phyloP scores from a whole-genome alignment of 306 rosid genomes.

The Prunus padus region DNA sequence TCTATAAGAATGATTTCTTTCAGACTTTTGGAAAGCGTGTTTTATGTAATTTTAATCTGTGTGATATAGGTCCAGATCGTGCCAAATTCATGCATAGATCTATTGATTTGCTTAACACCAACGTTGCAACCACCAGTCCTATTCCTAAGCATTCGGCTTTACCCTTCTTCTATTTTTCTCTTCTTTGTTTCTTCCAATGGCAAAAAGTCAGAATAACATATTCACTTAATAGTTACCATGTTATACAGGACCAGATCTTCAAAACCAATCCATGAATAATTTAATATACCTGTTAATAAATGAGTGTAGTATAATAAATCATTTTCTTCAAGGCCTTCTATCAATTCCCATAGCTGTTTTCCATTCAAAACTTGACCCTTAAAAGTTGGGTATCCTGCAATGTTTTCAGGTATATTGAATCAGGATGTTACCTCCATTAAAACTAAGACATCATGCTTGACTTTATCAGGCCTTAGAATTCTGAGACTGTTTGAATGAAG shows the following conservation, averaged over 20 bases:
- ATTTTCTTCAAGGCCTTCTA: slow-evolving; percentile 78
- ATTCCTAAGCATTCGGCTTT: background rate
- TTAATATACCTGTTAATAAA: slow-evolving; percentile 62
- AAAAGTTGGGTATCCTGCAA: slow-evolving; percentile 82
- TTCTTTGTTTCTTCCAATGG: background rate
- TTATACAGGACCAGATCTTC: background rate
- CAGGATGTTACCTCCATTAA: slow-evolving; percentile 24
- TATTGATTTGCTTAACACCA: background rate
- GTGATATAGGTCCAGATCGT: background rate
- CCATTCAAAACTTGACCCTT: slow-evolving; percentile 92
- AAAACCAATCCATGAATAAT: background rate
- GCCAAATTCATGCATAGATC: background rate
- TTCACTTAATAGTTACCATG: background rate
- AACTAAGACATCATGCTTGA: slow-evolving; percentile 28
- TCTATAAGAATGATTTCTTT: background rate
- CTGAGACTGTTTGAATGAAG: slow-evolving; percentile 41
- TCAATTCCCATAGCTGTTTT: slow-evolving; percentile 62
- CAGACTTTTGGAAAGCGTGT: background rate
- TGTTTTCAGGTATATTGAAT: slow-evolving; percentile 29
- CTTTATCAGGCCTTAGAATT: slow-evolving; percentile 43
- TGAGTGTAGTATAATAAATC: slow-evolving; percentile 77
- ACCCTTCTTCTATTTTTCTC: background rate
- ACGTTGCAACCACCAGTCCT: background rate
- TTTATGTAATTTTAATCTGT: background rate
- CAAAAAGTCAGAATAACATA: background rate